These are phyloP conservation scores for Warburgia ugandensis DNA, from an alignment of 164 flowering plant species.

Conservation along the genomic window DNA sequence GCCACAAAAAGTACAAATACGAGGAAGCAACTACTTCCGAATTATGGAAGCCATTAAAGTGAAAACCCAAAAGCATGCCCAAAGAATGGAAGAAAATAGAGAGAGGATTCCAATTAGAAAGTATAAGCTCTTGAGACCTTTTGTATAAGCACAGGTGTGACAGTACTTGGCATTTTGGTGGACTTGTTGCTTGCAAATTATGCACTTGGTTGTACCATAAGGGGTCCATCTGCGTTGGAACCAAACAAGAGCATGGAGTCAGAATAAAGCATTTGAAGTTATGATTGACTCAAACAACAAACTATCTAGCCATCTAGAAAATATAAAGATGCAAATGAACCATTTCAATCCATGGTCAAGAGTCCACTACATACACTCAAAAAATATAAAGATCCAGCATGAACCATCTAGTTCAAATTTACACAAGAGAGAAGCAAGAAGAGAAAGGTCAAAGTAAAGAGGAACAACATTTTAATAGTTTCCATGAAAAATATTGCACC, in stretches of 20 bases:
- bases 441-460: no score
- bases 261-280: not conserved
- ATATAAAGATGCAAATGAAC: no score
- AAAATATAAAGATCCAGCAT: not conserved
- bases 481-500: no score
- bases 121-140: conserved; percentile 42
- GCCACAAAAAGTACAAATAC: not conserved
- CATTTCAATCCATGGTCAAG: no score
- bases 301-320: not conserved
- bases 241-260: not conserved
- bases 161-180: conserved; percentile 94
- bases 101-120: not conserved
- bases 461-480: no score
- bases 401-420: no score
- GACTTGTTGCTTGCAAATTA: conserved; percentile 97
- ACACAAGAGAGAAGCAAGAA: no score
- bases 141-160: conserved; percentile 90
- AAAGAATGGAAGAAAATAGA: not conserved
- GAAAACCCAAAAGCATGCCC: not conserved
- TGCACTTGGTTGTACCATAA: conserved; percentile 82
- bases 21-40: no score
- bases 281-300: not conserved
- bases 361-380: no score
- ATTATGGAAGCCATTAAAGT: no score
- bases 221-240: conserved; percentile 78